These are phyloP conservation scores for Priceomyces medius DNA, from an alignment of 805 yeast species.

Conservation along the genomic window DNA sequence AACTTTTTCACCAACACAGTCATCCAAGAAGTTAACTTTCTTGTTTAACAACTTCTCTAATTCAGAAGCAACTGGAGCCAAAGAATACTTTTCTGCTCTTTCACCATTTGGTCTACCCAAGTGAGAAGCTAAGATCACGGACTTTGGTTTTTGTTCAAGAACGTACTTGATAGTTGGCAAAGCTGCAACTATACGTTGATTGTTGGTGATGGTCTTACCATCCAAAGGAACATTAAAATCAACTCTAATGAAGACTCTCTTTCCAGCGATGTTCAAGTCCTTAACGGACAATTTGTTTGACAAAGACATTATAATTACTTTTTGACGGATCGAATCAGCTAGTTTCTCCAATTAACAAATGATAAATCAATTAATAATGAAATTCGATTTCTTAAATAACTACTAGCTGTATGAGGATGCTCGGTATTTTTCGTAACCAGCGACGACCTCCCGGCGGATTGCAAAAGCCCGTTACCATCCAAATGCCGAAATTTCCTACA, in stretches of 20 bases:
- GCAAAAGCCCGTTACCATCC: slow-evolving; percentile 7
- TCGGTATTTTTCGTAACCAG: slow-evolving; percentile 2
- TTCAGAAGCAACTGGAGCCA: slow-evolving; percentile 92
- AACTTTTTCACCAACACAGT: slow-evolving; percentile 91
- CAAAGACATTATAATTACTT: slow-evolving; percentile 66
- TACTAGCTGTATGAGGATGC: not conserved
- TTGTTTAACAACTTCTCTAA: slow-evolving; percentile 69
- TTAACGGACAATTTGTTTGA: slow-evolving; percentile 90
- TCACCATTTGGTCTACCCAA: slow-evolving; percentile 99
- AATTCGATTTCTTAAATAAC: slow-evolving; percentile 3
- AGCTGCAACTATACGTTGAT: slow-evolving; percentile 99
- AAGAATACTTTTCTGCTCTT: slow-evolving; percentile 77
- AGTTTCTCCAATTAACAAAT: not conserved
- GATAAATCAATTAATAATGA: not conserved
- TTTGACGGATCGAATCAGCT: not conserved
- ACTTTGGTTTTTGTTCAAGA: slow-evolving; percentile 86
- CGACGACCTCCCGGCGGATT: slow-evolving; percentile 10
- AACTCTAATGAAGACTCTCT: slow-evolving; percentile 98
- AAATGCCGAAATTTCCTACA: too few relatives aligned
- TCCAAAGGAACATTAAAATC: slow-evolving; percentile 95
- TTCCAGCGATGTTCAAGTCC: slow-evolving; percentile 81
- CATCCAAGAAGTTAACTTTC: slow-evolving; percentile 78
- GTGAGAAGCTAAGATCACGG: slow-evolving; percentile 91
- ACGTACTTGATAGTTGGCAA: slow-evolving; percentile 97
- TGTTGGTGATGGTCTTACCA: slow-evolving; percentile 96